These are phyloP conservation scores for Flaveria sonorensis DNA, from an alignment of 129 eudicot species.

Conservation along the genomic window DNA sequence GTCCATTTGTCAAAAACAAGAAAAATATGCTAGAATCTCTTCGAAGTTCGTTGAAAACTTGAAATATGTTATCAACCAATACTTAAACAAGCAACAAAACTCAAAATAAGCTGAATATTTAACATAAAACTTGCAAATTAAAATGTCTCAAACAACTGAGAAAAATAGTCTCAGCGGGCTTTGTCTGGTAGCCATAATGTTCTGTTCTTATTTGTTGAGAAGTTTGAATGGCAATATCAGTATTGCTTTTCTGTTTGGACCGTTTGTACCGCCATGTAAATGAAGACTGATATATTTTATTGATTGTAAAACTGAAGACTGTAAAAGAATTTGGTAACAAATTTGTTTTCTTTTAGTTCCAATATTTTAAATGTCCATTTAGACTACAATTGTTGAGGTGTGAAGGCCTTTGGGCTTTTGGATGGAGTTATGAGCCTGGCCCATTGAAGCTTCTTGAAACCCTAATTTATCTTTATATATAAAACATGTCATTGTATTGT, in stretches of 20 bases:
- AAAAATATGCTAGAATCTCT: neutral
- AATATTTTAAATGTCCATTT: neutral
- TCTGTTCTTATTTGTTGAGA: neutral
- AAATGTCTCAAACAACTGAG: neutral
- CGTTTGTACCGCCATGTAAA: constrained; percentile 6
- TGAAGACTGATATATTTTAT: neutral
- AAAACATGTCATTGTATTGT: too few relatives aligned
- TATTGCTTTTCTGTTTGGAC: neutral
- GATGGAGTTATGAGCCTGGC: too few relatives aligned
- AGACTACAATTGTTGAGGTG: neutral
- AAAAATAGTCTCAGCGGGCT: neutral
- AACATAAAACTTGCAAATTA: neutral
- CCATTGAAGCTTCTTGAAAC: too few relatives aligned
- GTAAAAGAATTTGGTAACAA: constrained; percentile 3
- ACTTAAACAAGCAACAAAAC: neutral
- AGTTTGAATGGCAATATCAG: neutral
- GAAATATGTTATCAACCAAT: neutral
- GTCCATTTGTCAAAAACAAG: constrained; percentile 14
- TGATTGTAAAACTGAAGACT: neutral
- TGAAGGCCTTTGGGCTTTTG: too few relatives aligned
- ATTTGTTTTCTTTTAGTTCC: neutral
- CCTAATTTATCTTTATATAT: too few relatives aligned
- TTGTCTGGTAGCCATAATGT: neutral
- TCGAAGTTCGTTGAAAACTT: neutral
- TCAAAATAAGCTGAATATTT: neutral